Evolutionary conservation across 805 yeast species (phyloP), one percentile per base, ranked within the genome.

Genomic region (Wickerhamiella vanderwaltii): DNA sequence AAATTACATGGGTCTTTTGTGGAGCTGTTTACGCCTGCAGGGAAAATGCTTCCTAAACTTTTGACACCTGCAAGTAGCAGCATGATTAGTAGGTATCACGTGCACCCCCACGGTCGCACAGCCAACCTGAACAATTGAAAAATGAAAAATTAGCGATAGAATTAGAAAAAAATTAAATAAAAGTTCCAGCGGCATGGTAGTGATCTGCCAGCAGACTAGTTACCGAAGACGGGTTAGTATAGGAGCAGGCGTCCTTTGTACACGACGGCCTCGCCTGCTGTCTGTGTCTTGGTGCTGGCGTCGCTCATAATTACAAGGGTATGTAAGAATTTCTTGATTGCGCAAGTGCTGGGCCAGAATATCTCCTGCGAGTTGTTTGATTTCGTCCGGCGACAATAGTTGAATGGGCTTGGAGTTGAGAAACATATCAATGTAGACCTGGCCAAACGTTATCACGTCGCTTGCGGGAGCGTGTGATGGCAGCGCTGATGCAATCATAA

Each of bases 341-440:
- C 35, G 23, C 6, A 32, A 17, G 15, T 32, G 35, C 24, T 32
- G 35, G 23, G 35, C 20, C 13, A 32, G n/a, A 32, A 32, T 19
- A 9, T 32, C 25, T 4, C 35, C 35, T 5, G 15, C 35, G 13
- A 32, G 23, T 3, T 6, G 9, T 9, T 16, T 17, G 24, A 32
- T 18, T 22, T 32, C 22, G 9, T 32, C 35, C 16, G 11, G 35
- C 5, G 35, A 32, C 5, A 32, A 16, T n/a, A 13, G 9, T n/a
- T 17, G 24, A 4, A 19, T 11, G 6, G 39, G 32, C 6, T 12
- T 19, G 16, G 32, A 4, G 24, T 20, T 17, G 15, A 18, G 17
- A 18, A 35, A 35, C 39, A 29, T 18, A 29, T 37, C 40, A 19
- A 37, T 26, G 34, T 37, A 37, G 13, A 37, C 40, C 22, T 37